Conservation (phyloP, 1,284 basidiomycete genomes). For the Microbotryum lychnidis-dioicae region DNA sequence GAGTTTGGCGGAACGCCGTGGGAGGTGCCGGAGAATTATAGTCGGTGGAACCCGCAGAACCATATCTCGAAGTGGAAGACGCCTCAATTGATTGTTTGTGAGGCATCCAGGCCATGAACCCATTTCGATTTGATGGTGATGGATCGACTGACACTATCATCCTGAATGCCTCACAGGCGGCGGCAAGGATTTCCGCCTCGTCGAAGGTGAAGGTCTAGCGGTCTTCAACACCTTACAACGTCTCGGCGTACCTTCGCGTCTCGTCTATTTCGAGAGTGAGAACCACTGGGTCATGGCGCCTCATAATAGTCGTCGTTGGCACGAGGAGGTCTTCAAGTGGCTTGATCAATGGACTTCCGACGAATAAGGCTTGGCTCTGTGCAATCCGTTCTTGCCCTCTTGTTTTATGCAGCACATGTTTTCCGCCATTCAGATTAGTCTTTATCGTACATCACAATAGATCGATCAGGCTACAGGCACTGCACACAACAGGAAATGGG, state of each 20-base stretch:
- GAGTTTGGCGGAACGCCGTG: constrained; percentile 75
- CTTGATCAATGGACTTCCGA: constrained; percentile 46
- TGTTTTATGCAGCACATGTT: too few relatives aligned
- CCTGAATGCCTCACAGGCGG: constrained; percentile 54
- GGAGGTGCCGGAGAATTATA: constrained; percentile 49
- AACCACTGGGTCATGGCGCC: constrained; percentile 82
- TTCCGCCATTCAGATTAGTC: too few relatives aligned
- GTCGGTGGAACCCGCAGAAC: constrained; percentile 54
- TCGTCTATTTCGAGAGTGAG: constrained; percentile 74
- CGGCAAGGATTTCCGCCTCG: constrained; percentile 49
- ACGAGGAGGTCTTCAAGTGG: constrained; percentile 82
- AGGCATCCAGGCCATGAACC: neutral
- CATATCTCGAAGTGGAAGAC: constrained; percentile 75
- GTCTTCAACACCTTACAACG: constrained; percentile 64
- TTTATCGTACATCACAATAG: too few relatives aligned
- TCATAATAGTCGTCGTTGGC: constrained; percentile 62
- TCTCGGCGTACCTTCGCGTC: constrained; percentile 63
- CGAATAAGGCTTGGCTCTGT: constrained; percentile 2
- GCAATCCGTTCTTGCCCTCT: too few relatives aligned
- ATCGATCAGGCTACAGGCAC: too few relatives aligned
- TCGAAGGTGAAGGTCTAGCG: constrained; percentile 71
- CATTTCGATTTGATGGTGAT: constrained; percentile 46
- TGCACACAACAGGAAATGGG: too few relatives aligned
- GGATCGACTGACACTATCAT: constrained; percentile 66
- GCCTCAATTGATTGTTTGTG: constrained; percentile 62